Base-by-base conservation (phyloP, 2,329 filamentous ascomycete species). In the Fusarium dlaminii region DNA sequence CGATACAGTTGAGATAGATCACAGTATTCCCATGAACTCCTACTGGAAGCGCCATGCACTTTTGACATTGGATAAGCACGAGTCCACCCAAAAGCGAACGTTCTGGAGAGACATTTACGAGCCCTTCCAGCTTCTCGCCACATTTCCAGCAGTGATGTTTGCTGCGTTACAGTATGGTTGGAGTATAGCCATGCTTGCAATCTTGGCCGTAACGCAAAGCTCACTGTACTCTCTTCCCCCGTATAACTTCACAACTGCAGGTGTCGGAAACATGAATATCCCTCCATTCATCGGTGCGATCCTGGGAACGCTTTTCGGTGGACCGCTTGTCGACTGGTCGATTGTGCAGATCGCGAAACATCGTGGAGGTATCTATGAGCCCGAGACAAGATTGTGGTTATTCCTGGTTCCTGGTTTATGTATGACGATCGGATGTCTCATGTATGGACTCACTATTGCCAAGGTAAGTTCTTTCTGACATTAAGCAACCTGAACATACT, bases 211-310 rank as follows among this genome's bases (percentile, higher is more conserved):
- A 5, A 75, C 73, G 0, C 74, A 76, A 14, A 58, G 48, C 2
- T 40, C 63, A 0, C 27, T 75, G 0, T 74, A 74, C 36, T 51
- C 63, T 0, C 54, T 52, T 1, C 70, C 74, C 1, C 73, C 74
- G 0, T 76, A 75, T 15, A 76, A 64, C 27, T 73, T 76, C 22
- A 68, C 65, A 3, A 8, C 65, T 3, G 73, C 73, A 0, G 70
- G 65, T 2, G 42, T 76, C 4, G 74, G 74, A 17, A 72, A 72
- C 17, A 76, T 76, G 74, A 74, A 76, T 13, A n/a, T 76, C 14
- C 73, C 74, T 2, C 70, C 71, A 0, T 68, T 75, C 20, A 70
- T 76, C 6, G 74, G 74, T 3, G 34, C 68, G 0, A 27, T 74
- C 1, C 32, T 76, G 1, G 74, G 73, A 8, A 59, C 66, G 2